phyloP scores from a whole-genome alignment of 257 asterid species.

The Linderniella brevidens region DNA sequence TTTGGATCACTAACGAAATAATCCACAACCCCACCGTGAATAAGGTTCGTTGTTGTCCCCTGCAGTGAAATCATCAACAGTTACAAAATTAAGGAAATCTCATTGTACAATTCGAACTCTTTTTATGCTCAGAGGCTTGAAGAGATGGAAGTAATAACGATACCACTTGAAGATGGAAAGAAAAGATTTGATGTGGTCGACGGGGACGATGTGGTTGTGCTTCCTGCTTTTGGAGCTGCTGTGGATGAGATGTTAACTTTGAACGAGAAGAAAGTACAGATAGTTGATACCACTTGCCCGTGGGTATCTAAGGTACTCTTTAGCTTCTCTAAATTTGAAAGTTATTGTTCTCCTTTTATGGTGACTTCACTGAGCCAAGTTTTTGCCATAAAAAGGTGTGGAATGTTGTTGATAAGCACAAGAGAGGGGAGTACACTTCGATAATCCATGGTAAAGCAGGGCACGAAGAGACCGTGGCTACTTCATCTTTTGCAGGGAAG shows the following conservation, averaged over 20 bases:
- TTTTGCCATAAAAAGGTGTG: conserved; percentile 47
- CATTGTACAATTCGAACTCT: background rate
- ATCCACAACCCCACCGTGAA: conserved; percentile 95
- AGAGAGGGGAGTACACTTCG: conserved; percentile 89
- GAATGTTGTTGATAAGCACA: conserved; percentile 90
- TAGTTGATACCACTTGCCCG: conserved; percentile 98
- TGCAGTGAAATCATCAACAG: background rate
- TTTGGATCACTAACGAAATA: conserved; percentile 88
- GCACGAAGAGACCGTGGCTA: conserved; percentile 96
- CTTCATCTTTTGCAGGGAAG: conserved; percentile 97
- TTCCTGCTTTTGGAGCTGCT: conserved; percentile 97
- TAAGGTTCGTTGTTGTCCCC: conserved; percentile 25
- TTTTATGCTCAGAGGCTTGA: conserved; percentile 44
- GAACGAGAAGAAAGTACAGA: conserved; percentile 72
- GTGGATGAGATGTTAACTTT: conserved; percentile 76
- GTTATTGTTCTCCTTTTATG: background rate
- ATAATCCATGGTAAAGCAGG: conserved; percentile 82
- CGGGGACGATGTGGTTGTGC: conserved; percentile 74
- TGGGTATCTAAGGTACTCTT: conserved; percentile 90
- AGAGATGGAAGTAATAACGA: conserved; percentile 52
- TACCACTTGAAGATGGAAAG: conserved; percentile 50
- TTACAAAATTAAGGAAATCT: too few species aligned
- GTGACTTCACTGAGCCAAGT: background rate
- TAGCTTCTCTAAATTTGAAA: background rate
- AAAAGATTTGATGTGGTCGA: conserved; percentile 59